These are phyloP conservation scores for Calonectria pseudoturangicola DNA, from an alignment of 2,329 filamentous ascomycete species.

Conservation along the genomic window DNA sequence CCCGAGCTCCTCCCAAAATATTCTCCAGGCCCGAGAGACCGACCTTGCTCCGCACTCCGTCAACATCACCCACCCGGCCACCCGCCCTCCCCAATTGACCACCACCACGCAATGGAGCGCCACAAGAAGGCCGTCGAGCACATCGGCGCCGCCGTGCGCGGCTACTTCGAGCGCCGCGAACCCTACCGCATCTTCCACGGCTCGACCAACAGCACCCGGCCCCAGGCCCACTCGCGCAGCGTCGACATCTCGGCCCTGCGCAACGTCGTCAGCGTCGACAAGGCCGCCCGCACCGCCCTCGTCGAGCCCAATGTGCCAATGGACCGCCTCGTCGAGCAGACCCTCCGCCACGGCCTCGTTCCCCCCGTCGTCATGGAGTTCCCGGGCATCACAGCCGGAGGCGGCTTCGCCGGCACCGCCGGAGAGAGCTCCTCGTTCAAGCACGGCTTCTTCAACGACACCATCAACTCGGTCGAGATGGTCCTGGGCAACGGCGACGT, in stretches of 20 bases:
- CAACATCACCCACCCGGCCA: background rate
- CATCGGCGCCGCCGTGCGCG: slow-evolving; percentile 65
- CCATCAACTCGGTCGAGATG: slow-evolving; percentile 78
- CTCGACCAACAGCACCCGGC: slow-evolving; percentile 82
- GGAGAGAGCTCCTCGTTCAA: slow-evolving; percentile 81
- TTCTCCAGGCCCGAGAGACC: background rate
- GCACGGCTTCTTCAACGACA: slow-evolving; percentile 81
- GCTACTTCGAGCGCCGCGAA: slow-evolving; percentile 65
- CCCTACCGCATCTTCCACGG: slow-evolving; percentile 84
- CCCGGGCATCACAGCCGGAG: slow-evolving; percentile 81
- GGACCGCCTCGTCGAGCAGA: slow-evolving; percentile 77
- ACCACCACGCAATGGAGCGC: slow-evolving; percentile 63
- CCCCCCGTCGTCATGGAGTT: slow-evolving; percentile 83
- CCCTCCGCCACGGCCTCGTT: slow-evolving; percentile 72
- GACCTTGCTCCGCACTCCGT: background rate
- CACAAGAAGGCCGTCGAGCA: slow-evolving; percentile 66
- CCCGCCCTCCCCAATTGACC: slow-evolving; percentile 5
- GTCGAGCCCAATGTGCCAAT: slow-evolving; percentile 83
- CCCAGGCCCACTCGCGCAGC: slow-evolving; percentile 58
- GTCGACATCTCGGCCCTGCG: slow-evolving; percentile 51
- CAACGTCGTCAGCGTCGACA: slow-evolving; percentile 46
- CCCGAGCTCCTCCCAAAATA: slow-evolving; percentile 16
- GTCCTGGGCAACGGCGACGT: slow-evolving; percentile 76
- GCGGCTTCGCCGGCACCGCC: slow-evolving; percentile 79
- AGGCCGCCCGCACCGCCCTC: slow-evolving; percentile 50